Percentiles rank a stretch among this genome's conserved stretches.
These are phyloP conservation scores for Zoysia pacifica DNA, from an alignment of 176 grass and related monocot genomes.

Conservation along the genomic window DNA sequence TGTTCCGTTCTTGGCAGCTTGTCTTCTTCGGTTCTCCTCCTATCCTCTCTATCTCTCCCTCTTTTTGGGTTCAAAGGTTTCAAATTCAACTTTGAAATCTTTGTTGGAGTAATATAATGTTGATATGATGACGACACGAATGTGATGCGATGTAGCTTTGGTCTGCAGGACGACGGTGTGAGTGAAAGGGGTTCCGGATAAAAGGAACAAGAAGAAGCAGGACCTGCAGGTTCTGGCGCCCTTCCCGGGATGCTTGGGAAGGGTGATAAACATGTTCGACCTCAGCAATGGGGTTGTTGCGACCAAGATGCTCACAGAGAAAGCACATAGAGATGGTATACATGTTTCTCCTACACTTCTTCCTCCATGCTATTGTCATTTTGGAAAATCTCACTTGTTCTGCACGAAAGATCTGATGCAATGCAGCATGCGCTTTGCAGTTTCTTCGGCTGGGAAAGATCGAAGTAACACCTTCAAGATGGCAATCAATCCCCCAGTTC, in stretches of 20 bases:
- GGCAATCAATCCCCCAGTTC: slow-evolving; percentile 39
- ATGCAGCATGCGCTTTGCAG: slow-evolving; percentile 30
- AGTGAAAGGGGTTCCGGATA: slow-evolving; percentile 64
- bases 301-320: slow-evolving; percentile 80
- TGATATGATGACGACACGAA: not conserved
- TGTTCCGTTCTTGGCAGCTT: slow-evolving; percentile 19
- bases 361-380: not conserved
- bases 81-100: slow-evolving; percentile 12
- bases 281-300: slow-evolving; percentile 58
- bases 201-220: slow-evolving; percentile 52
- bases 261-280: slow-evolving; percentile 78
- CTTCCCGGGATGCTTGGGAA: slow-evolving; percentile 63
- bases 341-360: not conserved
- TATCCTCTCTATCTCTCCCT: not conserved
- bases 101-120: not conserved
- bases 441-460: slow-evolving; percentile 58
- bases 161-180: slow-evolving; percentile 28
- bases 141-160: slow-evolving; percentile 12
- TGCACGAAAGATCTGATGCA: slow-evolving; percentile 22
- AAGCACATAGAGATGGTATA: slow-evolving; percentile 74
- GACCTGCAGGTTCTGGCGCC: slow-evolving; percentile 59
- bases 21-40: slow-evolving; percentile 9
- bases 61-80: slow-evolving; percentile 14
- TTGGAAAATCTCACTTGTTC: not conserved
- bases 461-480: slow-evolving; percentile 38